Conservation (phyloP, 2,329 filamentous ascomycete genomes). For the Plectosphaerella sp. region DNA sequence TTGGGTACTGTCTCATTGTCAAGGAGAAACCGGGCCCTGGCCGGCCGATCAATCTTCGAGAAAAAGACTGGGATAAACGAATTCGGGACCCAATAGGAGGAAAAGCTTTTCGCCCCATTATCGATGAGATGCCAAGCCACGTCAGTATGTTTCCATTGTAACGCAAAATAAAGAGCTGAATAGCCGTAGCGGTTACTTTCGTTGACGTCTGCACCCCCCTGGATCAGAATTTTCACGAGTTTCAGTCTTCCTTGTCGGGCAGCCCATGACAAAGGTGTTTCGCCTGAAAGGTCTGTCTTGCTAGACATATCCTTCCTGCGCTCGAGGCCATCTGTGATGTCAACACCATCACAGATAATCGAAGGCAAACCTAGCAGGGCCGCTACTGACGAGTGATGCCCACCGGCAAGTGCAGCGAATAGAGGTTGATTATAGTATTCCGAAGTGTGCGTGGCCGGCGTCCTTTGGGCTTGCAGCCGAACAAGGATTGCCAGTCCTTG, state of each 20-base stretch:
- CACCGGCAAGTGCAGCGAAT: constrained; percentile 9
- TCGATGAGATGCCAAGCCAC: background rate
- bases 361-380: constrained; percentile 14
- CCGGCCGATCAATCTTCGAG: constrained; percentile 1
- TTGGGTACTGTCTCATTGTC: constrained; percentile 1
- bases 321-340: constrained; percentile 4
- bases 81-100: no score
- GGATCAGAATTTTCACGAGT: constrained; percentile 13
- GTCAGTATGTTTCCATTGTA: constrained; percentile 4
- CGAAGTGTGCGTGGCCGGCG: constrained; percentile 14
- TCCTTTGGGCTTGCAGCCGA: constrained; percentile 14
- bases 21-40: constrained; percentile 12
- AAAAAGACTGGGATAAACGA: no score
- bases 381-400: constrained; percentile 14
- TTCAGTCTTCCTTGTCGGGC: constrained; percentile 13
- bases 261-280: constrained; percentile 18
- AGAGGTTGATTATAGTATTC: constrained; percentile 27
- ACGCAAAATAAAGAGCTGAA: no score
- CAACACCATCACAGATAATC: background rate
- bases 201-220: constrained; percentile 1
- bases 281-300: background rate
- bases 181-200: no score
- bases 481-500: constrained; percentile 19
- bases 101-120: no score
- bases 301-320: background rate